Percentiles rank a stretch among this genome's conserved stretches.
Evolutionary conservation across 1,284 basidiomycete species (phyloP).

Genomic region (Rhodotorula sp.): DNA sequence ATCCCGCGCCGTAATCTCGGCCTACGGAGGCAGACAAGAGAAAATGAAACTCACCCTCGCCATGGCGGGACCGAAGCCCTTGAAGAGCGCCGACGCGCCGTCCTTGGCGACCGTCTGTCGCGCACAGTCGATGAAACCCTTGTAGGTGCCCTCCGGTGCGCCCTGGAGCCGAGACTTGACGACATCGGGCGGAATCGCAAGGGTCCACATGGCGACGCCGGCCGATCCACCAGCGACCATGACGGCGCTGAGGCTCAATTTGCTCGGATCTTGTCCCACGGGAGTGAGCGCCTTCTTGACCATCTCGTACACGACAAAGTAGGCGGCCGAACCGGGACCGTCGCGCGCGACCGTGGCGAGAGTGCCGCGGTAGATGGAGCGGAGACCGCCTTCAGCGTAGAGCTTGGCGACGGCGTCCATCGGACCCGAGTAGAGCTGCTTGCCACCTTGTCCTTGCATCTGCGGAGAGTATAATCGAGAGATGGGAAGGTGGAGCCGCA

Average conservation of each 20-base stretch:
- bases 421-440: conserved; percentile 82
- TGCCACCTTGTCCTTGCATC: conserved; percentile 83
- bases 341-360: conserved; percentile 89
- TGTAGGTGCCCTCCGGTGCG: conserved; percentile 94
- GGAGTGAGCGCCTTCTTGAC: conserved; percentile 84
- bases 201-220: conserved; percentile 95
- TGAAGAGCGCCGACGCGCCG: conserved; percentile 87
- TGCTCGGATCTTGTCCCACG: conserved; percentile 67
- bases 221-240: conserved; percentile 91
- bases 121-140: conserved; percentile 88
- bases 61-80: conserved; percentile 92
- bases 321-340: conserved; percentile 95
- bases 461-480: conserved; percentile 46
- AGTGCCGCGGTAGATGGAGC: conserved; percentile 90
- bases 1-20: too few relatives aligned
- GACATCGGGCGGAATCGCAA: conserved; percentile 92
- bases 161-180: conserved; percentile 95
- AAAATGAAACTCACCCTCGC: conserved; percentile 16
- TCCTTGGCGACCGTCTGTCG: conserved; percentile 89
- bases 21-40: not conserved
- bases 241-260: conserved; percentile 83
- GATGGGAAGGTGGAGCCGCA: conserved; percentile 14
- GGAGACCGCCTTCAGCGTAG: conserved; percentile 90
- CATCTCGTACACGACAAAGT: conserved; percentile 92
- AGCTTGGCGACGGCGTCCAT: conserved; percentile 86